phyloP scores from a whole-genome alignment of 2,329 filamentous ascomycete species.

The Beauveria sp. region DNA sequence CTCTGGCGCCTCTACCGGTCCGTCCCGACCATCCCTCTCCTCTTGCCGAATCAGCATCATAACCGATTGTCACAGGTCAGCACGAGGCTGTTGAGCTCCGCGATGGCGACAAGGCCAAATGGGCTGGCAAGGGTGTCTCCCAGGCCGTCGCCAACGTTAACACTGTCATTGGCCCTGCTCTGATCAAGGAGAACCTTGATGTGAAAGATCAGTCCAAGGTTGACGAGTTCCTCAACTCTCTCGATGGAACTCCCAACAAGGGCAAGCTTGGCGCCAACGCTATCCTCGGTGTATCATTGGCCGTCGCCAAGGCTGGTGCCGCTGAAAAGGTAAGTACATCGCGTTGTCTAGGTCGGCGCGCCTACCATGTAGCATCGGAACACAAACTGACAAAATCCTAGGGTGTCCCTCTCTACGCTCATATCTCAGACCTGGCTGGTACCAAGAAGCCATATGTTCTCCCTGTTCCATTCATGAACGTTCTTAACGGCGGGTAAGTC shows the following conservation, averaged over 20 bases:
- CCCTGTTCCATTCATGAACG: constrained; percentile 89
- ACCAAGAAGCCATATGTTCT: constrained; percentile 90
- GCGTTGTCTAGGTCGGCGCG: neutral
- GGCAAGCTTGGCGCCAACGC: constrained; percentile 82
- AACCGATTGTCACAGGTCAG: constrained; percentile 51
- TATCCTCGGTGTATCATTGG: constrained; percentile 78
- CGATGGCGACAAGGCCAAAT: constrained; percentile 81
- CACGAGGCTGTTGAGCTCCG: constrained; percentile 89
- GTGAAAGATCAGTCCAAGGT: constrained; percentile 81
- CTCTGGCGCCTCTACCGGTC: constrained; percentile 90
- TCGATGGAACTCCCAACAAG: constrained; percentile 82
- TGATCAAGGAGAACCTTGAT: constrained; percentile 77
- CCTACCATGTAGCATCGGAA: neutral
- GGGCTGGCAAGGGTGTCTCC: constrained; percentile 79
- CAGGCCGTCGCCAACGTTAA: constrained; percentile 87
- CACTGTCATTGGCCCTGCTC: constrained; percentile 66
- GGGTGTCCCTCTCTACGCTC: constrained; percentile 78
- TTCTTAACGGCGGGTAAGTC: constrained; percentile 66
- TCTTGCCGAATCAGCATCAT: constrained; percentile 19
- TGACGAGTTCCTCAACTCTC: constrained; percentile 77
- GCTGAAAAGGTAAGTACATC: constrained; percentile 61
- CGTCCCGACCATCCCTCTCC: constrained; percentile 28
- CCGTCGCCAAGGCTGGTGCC: constrained; percentile 80
- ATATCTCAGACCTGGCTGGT: constrained; percentile 79
- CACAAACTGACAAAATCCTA: constrained; percentile 21